A percentile compares a stretch with the other conserved stretches of the same genome.
phyloP scores from a whole-genome alignment of 2,329 filamentous ascomycete genomes.

The Seiridium cupressi region DNA sequence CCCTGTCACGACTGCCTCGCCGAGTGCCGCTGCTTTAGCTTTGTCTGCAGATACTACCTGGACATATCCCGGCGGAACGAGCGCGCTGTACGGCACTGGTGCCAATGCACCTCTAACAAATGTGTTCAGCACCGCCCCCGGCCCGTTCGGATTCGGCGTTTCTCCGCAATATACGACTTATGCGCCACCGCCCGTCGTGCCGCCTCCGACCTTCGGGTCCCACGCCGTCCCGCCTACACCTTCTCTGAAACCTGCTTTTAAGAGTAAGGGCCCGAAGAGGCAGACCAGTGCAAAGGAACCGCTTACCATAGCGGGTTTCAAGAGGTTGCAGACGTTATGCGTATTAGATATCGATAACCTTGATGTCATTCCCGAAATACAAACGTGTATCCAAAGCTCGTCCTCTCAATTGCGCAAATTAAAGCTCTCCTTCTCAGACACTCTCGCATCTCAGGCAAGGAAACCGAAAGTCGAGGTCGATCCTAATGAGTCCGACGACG shows the following conservation, averaged over 20 bases:
- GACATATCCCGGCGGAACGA: neutral
- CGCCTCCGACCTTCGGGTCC: slow-evolving; percentile 22
- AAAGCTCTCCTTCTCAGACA: slow-evolving; percentile 57
- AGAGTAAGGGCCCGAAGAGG: slow-evolving; percentile 28
- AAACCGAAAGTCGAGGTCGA: slow-evolving; percentile 40
- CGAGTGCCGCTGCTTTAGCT: neutral
- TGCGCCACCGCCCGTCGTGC: slow-evolving; percentile 21
- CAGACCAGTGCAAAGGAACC: slow-evolving; percentile 36
- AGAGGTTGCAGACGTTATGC: slow-evolving; percentile 48
- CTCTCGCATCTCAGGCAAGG: slow-evolving; percentile 45
- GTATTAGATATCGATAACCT: slow-evolving; percentile 61
- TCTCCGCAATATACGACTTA: slow-evolving; percentile 8
- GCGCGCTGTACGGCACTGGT: neutral
- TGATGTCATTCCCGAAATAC: slow-evolving; percentile 55
- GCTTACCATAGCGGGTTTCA: slow-evolving; percentile 57
- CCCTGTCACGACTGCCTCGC: neutral
- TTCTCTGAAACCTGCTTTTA: slow-evolving; percentile 34
- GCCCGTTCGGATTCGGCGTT: neutral
- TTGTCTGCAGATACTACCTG: neutral
- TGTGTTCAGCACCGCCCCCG: neutral
- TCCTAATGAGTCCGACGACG: slow-evolving; percentile 49
- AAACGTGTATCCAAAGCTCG: slow-evolving; percentile 52
- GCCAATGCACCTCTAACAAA: neutral
- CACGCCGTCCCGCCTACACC: slow-evolving; percentile 26
- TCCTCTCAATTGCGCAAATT: slow-evolving; percentile 52